Evolutionary conservation across 2,329 filamentous ascomycete genomes (phyloP), one percentile per base, ranked within the genome.

Genomic region (Colletotrichum gigasporum): DNA sequence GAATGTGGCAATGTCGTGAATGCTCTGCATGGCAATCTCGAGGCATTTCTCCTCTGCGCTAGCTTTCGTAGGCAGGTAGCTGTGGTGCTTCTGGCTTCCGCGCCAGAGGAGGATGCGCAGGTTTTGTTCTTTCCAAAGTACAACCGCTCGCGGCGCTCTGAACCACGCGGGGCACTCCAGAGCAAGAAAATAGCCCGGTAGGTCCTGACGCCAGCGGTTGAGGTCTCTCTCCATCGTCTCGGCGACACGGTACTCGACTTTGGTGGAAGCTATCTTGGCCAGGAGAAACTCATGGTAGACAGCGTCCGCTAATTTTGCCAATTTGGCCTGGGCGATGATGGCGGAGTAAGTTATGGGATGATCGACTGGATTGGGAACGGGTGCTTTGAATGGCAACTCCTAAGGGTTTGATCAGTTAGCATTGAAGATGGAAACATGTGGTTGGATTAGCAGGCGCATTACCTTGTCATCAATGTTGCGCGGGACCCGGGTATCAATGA

Each of bases 381-480:
- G 50, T 20, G 50, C 50, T 10, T 61, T 61, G 16, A 61, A 64
- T 0, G 60, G 58, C 14, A 70, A 18, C 35, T 68, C 20, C 30
- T 61, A 12, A 14, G 4, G 2, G 6, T 26, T 16, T 12, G n/a
- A 12, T 44, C n/a, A 26, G 18, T 18, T 10, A 5, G 7, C 20
- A 18, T 32, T 28, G 41, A 42, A n/a, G n/a, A n/a, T n/a, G n/a
- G 30, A 32, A 22, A 42, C 12, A 9, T 8, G 35, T 26, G 24
- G 10, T 9, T n/a, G 35, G 10, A 32, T 8, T 39, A 11, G 10
- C 24, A 8, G n/a, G 47, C 65, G 37, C n/a, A n/a, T n/a, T 69
- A 73, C 80, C 63, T 75, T 75, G 53, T 83, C 82, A 39, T 82
- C 74, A 2, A 83, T 73, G 57, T 84, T 83, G 16, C 77, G 70